Conservation (phyloP, 2,329 filamentous ascomycete species). For the Beauveria australis region DNA sequence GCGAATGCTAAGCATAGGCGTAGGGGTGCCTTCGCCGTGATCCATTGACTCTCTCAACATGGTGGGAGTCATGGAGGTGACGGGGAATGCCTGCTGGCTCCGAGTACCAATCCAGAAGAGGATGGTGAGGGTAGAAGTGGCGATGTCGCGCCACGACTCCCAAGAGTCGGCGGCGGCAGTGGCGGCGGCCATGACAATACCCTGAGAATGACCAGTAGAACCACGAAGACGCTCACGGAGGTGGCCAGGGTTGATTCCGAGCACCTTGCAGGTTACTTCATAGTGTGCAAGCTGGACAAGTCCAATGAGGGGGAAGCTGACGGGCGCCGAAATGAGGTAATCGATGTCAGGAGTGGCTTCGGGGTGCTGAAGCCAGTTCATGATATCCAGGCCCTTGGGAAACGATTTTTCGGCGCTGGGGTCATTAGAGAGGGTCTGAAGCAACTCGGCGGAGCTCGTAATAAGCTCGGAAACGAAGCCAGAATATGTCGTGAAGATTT, state of each 20-base stretch:
- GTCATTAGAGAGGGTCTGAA: conserved; percentile 78
- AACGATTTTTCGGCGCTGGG: conserved; percentile 90
- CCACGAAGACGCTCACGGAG: conserved; percentile 78
- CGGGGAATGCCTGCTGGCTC: conserved; percentile 94
- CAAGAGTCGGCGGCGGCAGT: conserved; percentile 87
- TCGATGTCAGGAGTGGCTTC: conserved; percentile 89
- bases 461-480: conserved; percentile 85
- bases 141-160: conserved; percentile 80
- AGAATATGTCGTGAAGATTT: conserved; percentile 85
- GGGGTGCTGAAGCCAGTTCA: conserved; percentile 83
- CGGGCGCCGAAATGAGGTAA: conserved; percentile 87
- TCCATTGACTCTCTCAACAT: conserved; percentile 90
- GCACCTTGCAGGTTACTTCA: conserved; percentile 82
- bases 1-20: conserved; percentile 95
- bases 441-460: conserved; percentile 69
- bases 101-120: conserved; percentile 98
- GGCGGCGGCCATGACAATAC: conserved; percentile 85
- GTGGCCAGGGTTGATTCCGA: conserved; percentile 83
- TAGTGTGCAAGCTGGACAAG: conserved; percentile 95
- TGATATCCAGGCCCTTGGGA: conserved; percentile 89
- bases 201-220: conserved; percentile 93
- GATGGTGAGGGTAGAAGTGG: conserved; percentile 75
- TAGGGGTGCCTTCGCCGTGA: conserved; percentile 88
- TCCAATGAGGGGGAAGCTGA: conserved; percentile 93
- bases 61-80: conserved; percentile 84